A percentile compares a stretch with the other conserved stretches of the same genome.
Conservation (phyloP, 2,329 filamentous ascomycete species). For the Arachnomyces sp. region DNA sequence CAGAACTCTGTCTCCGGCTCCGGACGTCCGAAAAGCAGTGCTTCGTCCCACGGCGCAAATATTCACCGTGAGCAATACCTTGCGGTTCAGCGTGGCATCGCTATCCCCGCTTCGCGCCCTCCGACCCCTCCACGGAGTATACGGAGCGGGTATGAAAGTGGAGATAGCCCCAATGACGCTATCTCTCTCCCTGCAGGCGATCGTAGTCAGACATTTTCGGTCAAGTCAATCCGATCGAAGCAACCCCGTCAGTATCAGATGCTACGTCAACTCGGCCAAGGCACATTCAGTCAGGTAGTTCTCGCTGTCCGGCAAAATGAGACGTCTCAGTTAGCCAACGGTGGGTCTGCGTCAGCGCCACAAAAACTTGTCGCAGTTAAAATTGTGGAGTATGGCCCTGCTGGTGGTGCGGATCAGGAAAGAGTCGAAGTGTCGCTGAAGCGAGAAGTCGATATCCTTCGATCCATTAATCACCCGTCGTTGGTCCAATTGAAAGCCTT, state of each 20-base stretch:
- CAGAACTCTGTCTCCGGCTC: conserved; percentile 66
- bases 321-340: conserved; percentile 39
- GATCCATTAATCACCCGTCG: conserved; percentile 77
- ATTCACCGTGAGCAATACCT: conserved; percentile 74
- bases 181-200: conserved; percentile 27
- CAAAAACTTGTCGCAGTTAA: conserved; percentile 88
- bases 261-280: conserved; percentile 74
- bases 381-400: conserved; percentile 88
- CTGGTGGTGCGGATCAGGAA: conserved; percentile 86
- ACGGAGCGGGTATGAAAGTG: conserved; percentile 47
- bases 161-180: conserved; percentile 30
- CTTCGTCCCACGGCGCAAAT: conserved; percentile 40
- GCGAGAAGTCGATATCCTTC: conserved; percentile 90
- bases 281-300: conserved; percentile 91
- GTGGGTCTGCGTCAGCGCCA: conserved; percentile 12
- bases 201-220: conserved; percentile 60
- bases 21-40: conserved; percentile 37
- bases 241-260: conserved; percentile 73
- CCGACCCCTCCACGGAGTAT: conserved; percentile 80
- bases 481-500: conserved; percentile 88
- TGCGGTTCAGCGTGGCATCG: conserved; percentile 68
- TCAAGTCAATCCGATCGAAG: conserved; percentile 57
- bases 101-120: conserved; percentile 50
- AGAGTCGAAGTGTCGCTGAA: conserved; percentile 89
- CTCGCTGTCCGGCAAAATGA: conserved; percentile 71